Evolutionary conservation across 2,329 filamentous ascomycete species (phyloP).

Genomic region (Thielaviopsis euricoi): DNA sequence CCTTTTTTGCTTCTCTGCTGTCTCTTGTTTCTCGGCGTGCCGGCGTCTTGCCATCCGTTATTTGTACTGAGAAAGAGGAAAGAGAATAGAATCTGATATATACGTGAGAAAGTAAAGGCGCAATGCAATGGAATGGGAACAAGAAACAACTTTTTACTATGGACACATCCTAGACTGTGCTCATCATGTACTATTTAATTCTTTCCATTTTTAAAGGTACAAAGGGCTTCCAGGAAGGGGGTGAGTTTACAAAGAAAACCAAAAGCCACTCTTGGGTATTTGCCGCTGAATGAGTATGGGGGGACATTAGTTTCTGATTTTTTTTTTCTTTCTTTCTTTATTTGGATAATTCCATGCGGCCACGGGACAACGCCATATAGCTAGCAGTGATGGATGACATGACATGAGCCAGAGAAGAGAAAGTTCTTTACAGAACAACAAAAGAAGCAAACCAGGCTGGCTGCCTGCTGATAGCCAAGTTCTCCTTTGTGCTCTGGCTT

Average conservation of each 20-base stretch:
- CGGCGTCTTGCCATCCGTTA: neutral
- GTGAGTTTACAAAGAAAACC: neutral
- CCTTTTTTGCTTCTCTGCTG: neutral
- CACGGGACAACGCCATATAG: too few species aligned
- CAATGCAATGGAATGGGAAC: neutral
- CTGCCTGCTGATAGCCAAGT: too few species aligned
- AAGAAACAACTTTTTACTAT: neutral
- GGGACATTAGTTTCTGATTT: neutral
- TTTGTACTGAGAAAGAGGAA: neutral
- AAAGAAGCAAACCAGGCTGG: too few species aligned
- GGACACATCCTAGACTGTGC: neutral
- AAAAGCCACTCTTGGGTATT: neutral
- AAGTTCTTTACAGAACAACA: too few species aligned
- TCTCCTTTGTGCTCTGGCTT: neutral
- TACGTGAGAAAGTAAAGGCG: neutral
- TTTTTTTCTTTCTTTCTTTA: neutral
- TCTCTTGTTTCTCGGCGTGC: neutral
- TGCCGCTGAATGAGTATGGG: neutral
- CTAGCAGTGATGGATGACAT: too few species aligned
- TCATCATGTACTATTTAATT: neutral
- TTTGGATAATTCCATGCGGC: too few species aligned
- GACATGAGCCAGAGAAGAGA: too few species aligned
- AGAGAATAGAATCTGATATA: neutral
- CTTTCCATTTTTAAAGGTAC: neutral
- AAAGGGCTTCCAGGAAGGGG: neutral